Percentiles rank a stretch among this genome's conserved stretches.
Conservation (phyloP, 148 eudicot genomes). For the Rhododendron henanense region DNA sequence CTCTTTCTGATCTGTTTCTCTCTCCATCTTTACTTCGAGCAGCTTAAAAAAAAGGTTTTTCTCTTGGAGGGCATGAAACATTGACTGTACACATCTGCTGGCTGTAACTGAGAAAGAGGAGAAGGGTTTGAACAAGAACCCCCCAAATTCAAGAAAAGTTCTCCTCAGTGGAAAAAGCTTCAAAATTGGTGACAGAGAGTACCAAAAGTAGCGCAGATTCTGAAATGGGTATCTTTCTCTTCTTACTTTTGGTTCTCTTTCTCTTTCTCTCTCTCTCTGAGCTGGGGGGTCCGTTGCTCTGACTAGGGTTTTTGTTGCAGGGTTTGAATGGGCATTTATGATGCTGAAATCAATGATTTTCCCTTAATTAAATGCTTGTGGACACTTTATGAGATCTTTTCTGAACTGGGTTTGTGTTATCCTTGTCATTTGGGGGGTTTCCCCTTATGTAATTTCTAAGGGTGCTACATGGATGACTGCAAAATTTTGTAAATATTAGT, state of each 20-base stretch:
- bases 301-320: slow-evolving; percentile 51
- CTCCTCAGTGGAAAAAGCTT: slow-evolving; percentile 31
- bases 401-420: slow-evolving; percentile 37
- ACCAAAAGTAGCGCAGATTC: slow-evolving; percentile 54
- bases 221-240: slow-evolving; percentile 67
- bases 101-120: background rate
- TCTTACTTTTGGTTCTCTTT: slow-evolving; percentile 34
- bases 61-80: background rate
- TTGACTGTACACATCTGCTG: slow-evolving; percentile 2
- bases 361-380: slow-evolving; percentile 42
- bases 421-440: slow-evolving; percentile 25
- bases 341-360: slow-evolving; percentile 51
- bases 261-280: slow-evolving; percentile 15
- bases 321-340: slow-evolving; percentile 42
- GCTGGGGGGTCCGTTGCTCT: slow-evolving; percentile 19
- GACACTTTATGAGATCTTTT: slow-evolving; percentile 28
- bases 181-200: slow-evolving; percentile 37
- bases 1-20: slow-evolving; percentile 28
- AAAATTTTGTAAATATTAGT: slow-evolving; percentile 25
- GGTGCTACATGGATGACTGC: slow-evolving; percentile 7
- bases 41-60: background rate
- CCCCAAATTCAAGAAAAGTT: slow-evolving; percentile 37
- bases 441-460: slow-evolving; percentile 23
- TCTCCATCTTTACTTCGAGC: slow-evolving; percentile 16
- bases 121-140: slow-evolving; percentile 19